phyloP scores from a whole-genome alignment of 192 early-diverging fungal species.

The Podila epicladia region DNA sequence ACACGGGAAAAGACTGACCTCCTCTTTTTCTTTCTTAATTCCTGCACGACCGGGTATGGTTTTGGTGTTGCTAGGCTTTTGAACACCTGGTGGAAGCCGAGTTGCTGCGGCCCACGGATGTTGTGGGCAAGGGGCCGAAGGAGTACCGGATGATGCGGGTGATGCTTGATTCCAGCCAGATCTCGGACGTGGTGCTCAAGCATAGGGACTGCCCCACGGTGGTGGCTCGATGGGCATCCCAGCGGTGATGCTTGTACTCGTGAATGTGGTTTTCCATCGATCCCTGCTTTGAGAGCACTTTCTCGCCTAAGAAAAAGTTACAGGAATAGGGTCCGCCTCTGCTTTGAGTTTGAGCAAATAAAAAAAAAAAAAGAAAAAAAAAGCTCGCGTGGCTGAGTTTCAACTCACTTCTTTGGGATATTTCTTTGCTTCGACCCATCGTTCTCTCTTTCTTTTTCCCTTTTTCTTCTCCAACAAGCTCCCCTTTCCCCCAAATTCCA shows the following conservation, averaged over 20 bases:
- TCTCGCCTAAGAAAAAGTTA: background rate
- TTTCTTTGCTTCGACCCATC: constrained; percentile 3
- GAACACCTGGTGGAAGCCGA: constrained; percentile 80
- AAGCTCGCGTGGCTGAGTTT: background rate
- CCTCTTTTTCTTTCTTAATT: background rate
- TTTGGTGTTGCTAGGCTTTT: constrained; percentile 65
- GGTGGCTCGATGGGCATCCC: constrained; percentile 68
- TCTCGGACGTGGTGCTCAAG: constrained; percentile 67
- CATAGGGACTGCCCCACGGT: constrained; percentile 70
- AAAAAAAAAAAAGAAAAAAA: constrained; percentile 3
- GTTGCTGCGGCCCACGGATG: constrained; percentile 68
- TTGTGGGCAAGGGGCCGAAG: constrained; percentile 74
- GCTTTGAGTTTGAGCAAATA: no score
- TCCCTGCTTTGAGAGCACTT: no score
- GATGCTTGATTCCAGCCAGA: constrained; percentile 75
- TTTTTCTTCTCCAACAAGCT: constrained; percentile 4
- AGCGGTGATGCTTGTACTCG: constrained; percentile 2
- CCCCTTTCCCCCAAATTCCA: background rate
- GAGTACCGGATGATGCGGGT: constrained; percentile 89
- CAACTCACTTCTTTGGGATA: background rate
- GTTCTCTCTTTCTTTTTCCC: background rate
- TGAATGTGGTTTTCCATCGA: no score
- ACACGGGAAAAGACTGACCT: background rate
- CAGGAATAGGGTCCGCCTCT: no score
- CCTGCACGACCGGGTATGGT: background rate